Percentiles rank a stretch among this genome's conserved stretches.
These are phyloP conservation scores for Phytophthora sp. DNA, from an alignment of 352 stramenopile genomes.

Conservation along the genomic window DNA sequence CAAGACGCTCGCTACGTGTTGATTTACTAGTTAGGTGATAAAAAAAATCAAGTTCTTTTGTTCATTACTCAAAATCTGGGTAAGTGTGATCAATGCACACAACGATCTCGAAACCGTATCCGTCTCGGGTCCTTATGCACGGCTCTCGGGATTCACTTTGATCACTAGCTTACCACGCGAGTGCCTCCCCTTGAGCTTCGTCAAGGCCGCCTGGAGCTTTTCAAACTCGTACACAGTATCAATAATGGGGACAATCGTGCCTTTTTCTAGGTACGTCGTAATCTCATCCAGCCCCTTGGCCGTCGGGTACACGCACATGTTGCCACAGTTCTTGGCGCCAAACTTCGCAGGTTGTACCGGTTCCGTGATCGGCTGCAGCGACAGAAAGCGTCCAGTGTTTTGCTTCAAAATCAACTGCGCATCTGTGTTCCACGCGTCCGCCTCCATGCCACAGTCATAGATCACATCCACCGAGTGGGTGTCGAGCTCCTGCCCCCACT, in stretches of 20 bases:
- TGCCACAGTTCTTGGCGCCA: slow-evolving; percentile 19
- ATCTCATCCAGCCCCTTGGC: slow-evolving; percentile 23
- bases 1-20: too few species aligned
- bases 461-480: slow-evolving; percentile 48
- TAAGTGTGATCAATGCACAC: background rate
- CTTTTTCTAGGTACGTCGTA: slow-evolving; percentile 42
- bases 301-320: slow-evolving; percentile 21
- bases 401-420: slow-evolving; percentile 33
- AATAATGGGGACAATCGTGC: slow-evolving; percentile 35
- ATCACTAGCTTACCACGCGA: slow-evolving; percentile 63
- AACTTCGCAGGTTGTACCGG: slow-evolving; percentile 16
- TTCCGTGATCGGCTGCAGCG: slow-evolving; percentile 22
- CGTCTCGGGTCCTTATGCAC: too few species aligned
- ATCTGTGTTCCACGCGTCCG: slow-evolving; percentile 35
- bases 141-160: slow-evolving; percentile 24
- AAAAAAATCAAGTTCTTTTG: too few species aligned
- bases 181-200: slow-evolving; percentile 47
- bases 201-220: slow-evolving; percentile 42
- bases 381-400: slow-evolving; percentile 31
- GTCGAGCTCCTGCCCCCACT: slow-evolving; percentile 42
- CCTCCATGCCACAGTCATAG: slow-evolving; percentile 46
- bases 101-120: too few species aligned
- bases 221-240: slow-evolving; percentile 50
- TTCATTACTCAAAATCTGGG: background rate
- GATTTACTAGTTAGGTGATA: too few species aligned